A percentile compares a stretch with the other conserved stretches of the same genome.
Evolutionary conservation across 345 rosid species (phyloP).

Genomic region (Dipteronia dyeriana): DNA sequence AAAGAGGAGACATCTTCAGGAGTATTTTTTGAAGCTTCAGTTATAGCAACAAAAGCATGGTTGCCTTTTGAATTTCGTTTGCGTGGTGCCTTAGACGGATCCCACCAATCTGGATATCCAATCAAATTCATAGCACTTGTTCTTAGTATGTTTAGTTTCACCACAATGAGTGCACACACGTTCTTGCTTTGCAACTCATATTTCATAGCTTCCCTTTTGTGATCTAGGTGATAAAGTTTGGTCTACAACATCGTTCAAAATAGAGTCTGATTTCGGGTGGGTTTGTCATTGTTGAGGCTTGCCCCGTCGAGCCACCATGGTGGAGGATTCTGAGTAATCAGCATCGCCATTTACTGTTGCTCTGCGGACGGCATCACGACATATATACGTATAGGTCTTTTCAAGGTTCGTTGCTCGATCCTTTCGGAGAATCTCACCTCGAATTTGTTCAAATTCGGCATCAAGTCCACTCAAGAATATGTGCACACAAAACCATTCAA

Average conservation of each 20-base stretch:
- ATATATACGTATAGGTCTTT: background rate
- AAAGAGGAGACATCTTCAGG: background rate
- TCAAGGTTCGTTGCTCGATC: background rate
- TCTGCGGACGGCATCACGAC: background rate
- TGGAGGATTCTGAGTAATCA: background rate
- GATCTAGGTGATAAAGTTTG: background rate
- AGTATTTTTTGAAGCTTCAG: background rate
- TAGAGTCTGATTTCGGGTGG: background rate
- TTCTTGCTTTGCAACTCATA: no score
- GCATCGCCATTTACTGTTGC: background rate
- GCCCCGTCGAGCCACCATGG: background rate
- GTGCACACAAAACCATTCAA: constrained; percentile 1
- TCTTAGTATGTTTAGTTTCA: background rate
- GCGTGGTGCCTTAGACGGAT: background rate
- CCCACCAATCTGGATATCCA: constrained; percentile 3
- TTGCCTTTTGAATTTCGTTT: background rate
- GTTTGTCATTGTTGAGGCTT: background rate
- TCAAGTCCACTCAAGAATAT: constrained; percentile 5
- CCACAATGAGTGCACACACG: background rate
- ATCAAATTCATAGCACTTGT: background rate
- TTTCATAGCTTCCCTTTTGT: background rate
- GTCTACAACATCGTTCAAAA: background rate
- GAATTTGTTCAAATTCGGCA: background rate
- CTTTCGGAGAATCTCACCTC: background rate
- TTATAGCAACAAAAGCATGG: background rate